Evolutionary conservation across 129 eudicot genomes (phyloP), one percentile per base, ranked within the genome.

Genomic region (Logfia minima): DNA sequence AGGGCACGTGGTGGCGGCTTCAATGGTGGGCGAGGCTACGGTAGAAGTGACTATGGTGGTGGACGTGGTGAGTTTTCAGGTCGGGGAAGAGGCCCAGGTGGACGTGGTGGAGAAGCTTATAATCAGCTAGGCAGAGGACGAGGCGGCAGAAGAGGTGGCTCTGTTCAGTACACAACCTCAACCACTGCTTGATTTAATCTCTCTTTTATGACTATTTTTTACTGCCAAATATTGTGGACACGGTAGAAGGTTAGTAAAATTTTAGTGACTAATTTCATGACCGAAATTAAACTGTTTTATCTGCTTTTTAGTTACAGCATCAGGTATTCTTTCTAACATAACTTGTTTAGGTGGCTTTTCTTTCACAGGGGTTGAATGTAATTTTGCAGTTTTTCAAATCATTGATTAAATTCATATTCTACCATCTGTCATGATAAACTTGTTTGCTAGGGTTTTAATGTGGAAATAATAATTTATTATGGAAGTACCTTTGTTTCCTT

Each of bases 31-130:
- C 80, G 92, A 19, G 87, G 91, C 18, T 89, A 84, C 71, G 90
- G 88, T 35, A 85, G 96, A 81, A 92, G 66, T 37, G 96, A 89
- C 68, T 89, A 83, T 48, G 84, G 88, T 37, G 86, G 90, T 66
- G 84, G 84, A 35, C 88, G 85, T 29, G 84, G 88, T 37, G 90
- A 88, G 24, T 88, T 78, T 81, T 81, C 88, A 14, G 88, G 83
- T 24, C 75, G 85, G 41, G 90, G 86, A 65, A 74, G 90, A 66
- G 89, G 83, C 37, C 85, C 86, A 31, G 87, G 88, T 8, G 88
- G 90, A 32, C 89, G 87, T 41, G 84, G 88, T 72, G 88, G 86
- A 43, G 91, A 83, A 4, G 69, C 73, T 68, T 82, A 79, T 78
- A 84, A 76, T 61, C 87, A 79, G 71, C 87, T 71, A 68, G 88